These are phyloP conservation scores for Delitschia confertaspora DNA, from an alignment of 495 filamentous ascomycete genomes.

Conservation along the genomic window DNA sequence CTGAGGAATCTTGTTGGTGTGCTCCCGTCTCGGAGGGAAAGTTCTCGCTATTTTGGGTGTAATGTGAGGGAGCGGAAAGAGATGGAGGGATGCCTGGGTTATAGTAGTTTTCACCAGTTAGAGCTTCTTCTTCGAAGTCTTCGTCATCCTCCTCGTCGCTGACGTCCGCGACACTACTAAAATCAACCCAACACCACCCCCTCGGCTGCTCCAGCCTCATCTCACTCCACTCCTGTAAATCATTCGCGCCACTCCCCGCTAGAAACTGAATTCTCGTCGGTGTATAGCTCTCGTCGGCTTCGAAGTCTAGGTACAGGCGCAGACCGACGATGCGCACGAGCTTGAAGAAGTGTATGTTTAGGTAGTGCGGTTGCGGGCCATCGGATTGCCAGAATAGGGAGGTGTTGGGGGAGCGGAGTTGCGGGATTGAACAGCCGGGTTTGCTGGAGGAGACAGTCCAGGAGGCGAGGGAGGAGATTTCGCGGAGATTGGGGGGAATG, in stretches of 20 bases:
- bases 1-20: background rate
- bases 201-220: conserved; percentile 70
- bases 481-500: conserved; percentile 48
- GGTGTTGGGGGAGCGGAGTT: conserved; percentile 71
- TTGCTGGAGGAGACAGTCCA: conserved; percentile 90
- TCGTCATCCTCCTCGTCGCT: conserved; percentile 16
- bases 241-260: conserved; percentile 79
- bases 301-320: conserved; percentile 82
- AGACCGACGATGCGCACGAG: conserved; percentile 76
- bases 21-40: too few relatives aligned
- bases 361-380: conserved; percentile 87
- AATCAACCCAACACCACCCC: conserved; percentile 81
- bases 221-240: conserved; percentile 71
- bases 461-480: conserved; percentile 88
- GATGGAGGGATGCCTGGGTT: conserved; percentile 9
- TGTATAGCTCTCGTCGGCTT: conserved; percentile 91
- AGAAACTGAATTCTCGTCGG: conserved; percentile 81
- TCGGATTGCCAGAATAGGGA: conserved; percentile 94
- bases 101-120: conserved; percentile 34
- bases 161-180: conserved; percentile 52
- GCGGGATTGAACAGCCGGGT: conserved; percentile 79
- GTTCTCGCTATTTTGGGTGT: background rate
- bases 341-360: conserved; percentile 93
- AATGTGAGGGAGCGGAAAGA: background rate
- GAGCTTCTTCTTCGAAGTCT: conserved; percentile 23